Evolutionary conservation across 2,329 filamentous ascomycete genomes (phyloP).

Genomic region (Tolypocladium tropicale): DNA sequence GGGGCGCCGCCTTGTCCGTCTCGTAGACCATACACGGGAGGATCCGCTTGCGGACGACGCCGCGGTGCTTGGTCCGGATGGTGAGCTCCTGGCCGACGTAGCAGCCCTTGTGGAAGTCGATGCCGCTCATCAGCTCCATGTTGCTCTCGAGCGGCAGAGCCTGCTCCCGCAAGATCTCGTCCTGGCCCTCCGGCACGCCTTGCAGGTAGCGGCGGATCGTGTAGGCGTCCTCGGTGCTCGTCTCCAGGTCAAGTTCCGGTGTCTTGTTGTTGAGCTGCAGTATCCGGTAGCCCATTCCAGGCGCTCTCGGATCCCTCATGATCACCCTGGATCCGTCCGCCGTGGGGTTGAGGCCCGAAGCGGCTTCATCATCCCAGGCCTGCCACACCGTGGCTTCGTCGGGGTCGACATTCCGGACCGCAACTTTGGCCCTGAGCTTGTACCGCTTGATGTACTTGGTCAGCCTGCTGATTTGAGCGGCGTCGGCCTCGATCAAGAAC

Average conservation of each 20-base stretch:
- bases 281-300: slow-evolving; percentile 44
- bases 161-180: slow-evolving; percentile 60
- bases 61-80: slow-evolving; percentile 88
- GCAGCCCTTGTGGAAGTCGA: slow-evolving; percentile 93
- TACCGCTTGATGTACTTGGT: slow-evolving; percentile 71
- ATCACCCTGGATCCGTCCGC: slow-evolving; percentile 16
- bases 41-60: slow-evolving; percentile 84
- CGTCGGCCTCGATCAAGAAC: slow-evolving; percentile 75
- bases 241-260: slow-evolving; percentile 31
- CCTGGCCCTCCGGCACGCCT: slow-evolving; percentile 77
- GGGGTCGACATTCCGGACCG: slow-evolving; percentile 52
- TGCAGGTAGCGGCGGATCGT: slow-evolving; percentile 65
- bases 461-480: slow-evolving; percentile 49
- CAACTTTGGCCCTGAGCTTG: slow-evolving; percentile 73
- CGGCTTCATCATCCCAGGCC: slow-evolving; percentile 51
- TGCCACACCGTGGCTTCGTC: slow-evolving; percentile 63
- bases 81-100: slow-evolving; percentile 96
- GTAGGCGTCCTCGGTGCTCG: slow-evolving; percentile 51
- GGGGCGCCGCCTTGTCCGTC: slow-evolving; percentile 25
- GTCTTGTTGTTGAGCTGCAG: slow-evolving; percentile 18
- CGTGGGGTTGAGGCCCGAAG: neutral
- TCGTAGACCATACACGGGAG: slow-evolving; percentile 69
- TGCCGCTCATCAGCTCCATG: slow-evolving; percentile 72
- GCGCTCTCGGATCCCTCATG: slow-evolving; percentile 42
- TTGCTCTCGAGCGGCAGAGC: slow-evolving; percentile 84